A percentile compares a stretch with the other conserved stretches of the same genome.
Conservation (phyloP, 2,329 filamentous ascomycete genomes). For the Grosmannia clavigera region DNA sequence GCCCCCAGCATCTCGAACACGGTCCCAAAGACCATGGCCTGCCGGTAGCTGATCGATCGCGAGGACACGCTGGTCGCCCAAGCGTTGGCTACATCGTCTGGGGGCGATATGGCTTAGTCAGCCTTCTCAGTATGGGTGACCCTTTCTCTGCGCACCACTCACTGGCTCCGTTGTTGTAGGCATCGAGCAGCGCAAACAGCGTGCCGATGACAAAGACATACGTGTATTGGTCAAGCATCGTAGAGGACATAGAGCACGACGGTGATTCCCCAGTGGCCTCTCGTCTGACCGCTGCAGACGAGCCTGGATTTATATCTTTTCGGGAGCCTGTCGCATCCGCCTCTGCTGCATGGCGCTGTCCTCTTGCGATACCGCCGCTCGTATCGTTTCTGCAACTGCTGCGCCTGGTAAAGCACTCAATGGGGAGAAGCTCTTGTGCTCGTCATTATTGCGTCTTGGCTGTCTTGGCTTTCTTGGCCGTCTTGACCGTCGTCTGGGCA, state of each 20-base stretch:
- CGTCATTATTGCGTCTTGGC: not conserved
- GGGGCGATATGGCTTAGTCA: not conserved
- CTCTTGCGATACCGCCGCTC: too few relatives aligned
- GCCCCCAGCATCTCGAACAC: slow-evolving; percentile 59
- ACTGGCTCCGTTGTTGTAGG: slow-evolving; percentile 71
- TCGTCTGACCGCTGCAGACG: not conserved
- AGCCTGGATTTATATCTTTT: too few relatives aligned
- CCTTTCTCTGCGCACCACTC: slow-evolving; percentile 16
- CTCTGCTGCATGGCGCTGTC: too few relatives aligned
- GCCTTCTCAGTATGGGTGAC: too few relatives aligned
- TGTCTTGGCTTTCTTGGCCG: slow-evolving; percentile 8
- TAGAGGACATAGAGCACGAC: slow-evolving; percentile 15
- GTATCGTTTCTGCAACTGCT: too few relatives aligned
- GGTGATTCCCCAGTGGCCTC: not conserved
- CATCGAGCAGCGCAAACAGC: slow-evolving; percentile 62
- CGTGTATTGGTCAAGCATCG: slow-evolving; percentile 49
- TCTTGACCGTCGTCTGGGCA: not conserved
- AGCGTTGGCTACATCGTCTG: slow-evolving; percentile 73
- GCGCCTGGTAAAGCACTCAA: not conserved
- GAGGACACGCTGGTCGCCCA: slow-evolving; percentile 76
- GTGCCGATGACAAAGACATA: slow-evolving; percentile 69
- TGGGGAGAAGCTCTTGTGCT: not conserved
- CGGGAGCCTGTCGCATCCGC: too few relatives aligned
- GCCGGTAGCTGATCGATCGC: slow-evolving; percentile 58
- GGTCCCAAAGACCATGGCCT: slow-evolving; percentile 54